phyloP scores from a whole-genome alignment of 179 eudicot genomes.

The Amaranthus tricolor region DNA sequence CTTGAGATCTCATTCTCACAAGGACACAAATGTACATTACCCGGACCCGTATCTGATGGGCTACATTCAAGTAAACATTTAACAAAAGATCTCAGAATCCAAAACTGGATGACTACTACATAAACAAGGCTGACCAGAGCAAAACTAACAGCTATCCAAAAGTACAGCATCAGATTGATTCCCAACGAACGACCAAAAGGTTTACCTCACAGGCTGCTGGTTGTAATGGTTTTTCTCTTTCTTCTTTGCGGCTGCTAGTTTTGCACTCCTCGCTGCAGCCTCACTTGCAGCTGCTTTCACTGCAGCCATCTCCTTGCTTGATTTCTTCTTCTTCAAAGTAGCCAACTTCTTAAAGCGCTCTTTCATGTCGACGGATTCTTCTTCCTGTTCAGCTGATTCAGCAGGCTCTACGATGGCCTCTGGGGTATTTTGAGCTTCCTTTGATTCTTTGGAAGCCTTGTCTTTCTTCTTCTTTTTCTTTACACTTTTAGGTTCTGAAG shows the following conservation, averaged over 20 bases:
- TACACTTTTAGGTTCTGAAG: constrained; percentile 66
- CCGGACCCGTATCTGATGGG: constrained; percentile 10
- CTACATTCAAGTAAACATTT: constrained; percentile 14
- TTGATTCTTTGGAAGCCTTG: constrained; percentile 66
- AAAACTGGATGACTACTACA: constrained; percentile 33
- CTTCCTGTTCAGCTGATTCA: constrained; percentile 41
- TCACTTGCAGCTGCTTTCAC: constrained; percentile 87
- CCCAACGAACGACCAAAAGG: constrained; percentile 27
- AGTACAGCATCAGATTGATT: constrained; percentile 20
- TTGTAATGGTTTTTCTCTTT: constrained; percentile 99
- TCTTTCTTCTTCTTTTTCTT: constrained; percentile 97
- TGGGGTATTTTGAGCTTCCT: constrained; percentile 47
- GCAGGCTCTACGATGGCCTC: constrained; percentile 35
- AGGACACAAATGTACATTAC: constrained; percentile 14
- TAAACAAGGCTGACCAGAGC: constrained; percentile 29
- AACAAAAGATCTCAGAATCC: constrained; percentile 28
- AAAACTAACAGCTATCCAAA: constrained; percentile 10
- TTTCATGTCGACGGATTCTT: constrained; percentile 65
- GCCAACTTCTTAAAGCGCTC: constrained; percentile 77
- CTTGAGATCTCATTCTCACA: background rate
- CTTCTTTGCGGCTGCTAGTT: constrained; percentile 93
- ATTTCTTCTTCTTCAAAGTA: constrained; percentile 81
- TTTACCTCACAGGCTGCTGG: constrained; percentile 92
- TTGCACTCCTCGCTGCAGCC: constrained; percentile 92
- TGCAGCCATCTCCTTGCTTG: constrained; percentile 79